Conservation (phyloP, 2,329 filamentous ascomycete genomes). For the Monilinia vaccinii-corymbosi region DNA sequence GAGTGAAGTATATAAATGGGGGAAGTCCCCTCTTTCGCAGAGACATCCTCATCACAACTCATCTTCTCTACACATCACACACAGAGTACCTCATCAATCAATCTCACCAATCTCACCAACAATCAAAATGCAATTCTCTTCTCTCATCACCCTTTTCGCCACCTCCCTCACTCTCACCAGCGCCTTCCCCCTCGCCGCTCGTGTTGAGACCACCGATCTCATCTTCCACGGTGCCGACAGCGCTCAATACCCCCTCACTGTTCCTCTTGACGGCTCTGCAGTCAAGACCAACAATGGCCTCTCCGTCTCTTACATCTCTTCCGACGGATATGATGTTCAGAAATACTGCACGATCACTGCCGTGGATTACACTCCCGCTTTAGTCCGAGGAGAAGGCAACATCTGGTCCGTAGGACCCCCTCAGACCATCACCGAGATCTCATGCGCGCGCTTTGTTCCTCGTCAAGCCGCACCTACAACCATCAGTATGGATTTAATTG, state of each 20-base stretch:
- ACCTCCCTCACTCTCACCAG: slow-evolving; percentile 16
- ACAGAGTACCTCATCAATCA: neutral
- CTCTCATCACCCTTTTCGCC: slow-evolving; percentile 14
- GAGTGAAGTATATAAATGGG: neutral
- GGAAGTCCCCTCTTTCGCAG: neutral
- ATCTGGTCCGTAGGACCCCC: slow-evolving; percentile 24
- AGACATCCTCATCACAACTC: neutral
- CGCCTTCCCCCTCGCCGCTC: slow-evolving; percentile 13
- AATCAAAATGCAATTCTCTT: slow-evolving; percentile 18
- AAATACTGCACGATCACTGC: slow-evolving; percentile 18
- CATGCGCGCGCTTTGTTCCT: slow-evolving; percentile 16
- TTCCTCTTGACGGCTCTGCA: slow-evolving; percentile 17
- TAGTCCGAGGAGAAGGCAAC: slow-evolving; percentile 16
- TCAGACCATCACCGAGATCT: slow-evolving; percentile 19
- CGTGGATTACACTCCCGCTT: slow-evolving; percentile 19
- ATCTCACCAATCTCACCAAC: neutral
- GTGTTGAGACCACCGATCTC: slow-evolving; percentile 8
- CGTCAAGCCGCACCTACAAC: neutral
- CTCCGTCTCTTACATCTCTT: slow-evolving; percentile 13
- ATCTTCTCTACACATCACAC: neutral
- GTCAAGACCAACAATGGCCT: slow-evolving; percentile 13
- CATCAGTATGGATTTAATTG: slow-evolving; percentile 23
- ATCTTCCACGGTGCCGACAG: slow-evolving; percentile 23
- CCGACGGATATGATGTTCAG: slow-evolving; percentile 11
- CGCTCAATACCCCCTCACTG: slow-evolving; percentile 17